Percentiles rank a stretch among this genome's conserved stretches.
These are phyloP conservation scores for Mycosphaerella sp. DNA, from an alignment of 2,329 filamentous ascomycete species.

Conservation along the genomic window DNA sequence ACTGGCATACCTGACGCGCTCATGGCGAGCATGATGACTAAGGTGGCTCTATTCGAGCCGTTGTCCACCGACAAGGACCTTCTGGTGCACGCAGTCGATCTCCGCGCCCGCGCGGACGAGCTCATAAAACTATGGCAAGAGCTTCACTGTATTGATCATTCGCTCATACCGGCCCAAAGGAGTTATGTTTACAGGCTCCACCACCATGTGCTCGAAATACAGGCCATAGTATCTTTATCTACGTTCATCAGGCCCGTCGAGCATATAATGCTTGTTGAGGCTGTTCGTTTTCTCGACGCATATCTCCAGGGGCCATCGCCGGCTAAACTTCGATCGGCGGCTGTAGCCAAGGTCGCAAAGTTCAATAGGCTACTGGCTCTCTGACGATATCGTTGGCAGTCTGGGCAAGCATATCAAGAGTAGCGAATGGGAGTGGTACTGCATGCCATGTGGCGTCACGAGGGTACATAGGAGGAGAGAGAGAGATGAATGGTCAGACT, in stretches of 20 bases:
- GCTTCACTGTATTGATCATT: too few relatives aligned
- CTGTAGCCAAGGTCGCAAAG: neutral
- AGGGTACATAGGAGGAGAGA: too few relatives aligned
- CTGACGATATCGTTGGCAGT: too few relatives aligned
- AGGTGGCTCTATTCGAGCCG: neutral
- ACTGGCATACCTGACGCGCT: neutral
- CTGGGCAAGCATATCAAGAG: too few relatives aligned
- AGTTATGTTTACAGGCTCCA: neutral
- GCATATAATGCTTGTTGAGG: neutral
- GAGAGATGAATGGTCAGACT: too few relatives aligned
- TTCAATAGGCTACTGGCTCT: neutral
- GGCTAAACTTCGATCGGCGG: neutral
- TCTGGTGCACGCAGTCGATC: neutral
- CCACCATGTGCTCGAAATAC: neutral
- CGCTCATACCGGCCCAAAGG: too few relatives aligned
- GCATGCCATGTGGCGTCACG: too few relatives aligned
- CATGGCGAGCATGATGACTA: neutral
- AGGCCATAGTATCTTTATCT: neutral
- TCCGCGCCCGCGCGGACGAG: too few relatives aligned
- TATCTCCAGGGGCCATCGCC: neutral
- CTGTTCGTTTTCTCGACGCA: neutral
- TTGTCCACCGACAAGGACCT: neutral
- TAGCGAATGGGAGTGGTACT: too few relatives aligned
- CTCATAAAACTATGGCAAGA: too few relatives aligned
- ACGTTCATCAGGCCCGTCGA: neutral